Evolutionary conservation across 768 basidiomycete genomes (phyloP), one percentile per base, ranked within the genome.

Genomic region (Galerina marginata): DNA sequence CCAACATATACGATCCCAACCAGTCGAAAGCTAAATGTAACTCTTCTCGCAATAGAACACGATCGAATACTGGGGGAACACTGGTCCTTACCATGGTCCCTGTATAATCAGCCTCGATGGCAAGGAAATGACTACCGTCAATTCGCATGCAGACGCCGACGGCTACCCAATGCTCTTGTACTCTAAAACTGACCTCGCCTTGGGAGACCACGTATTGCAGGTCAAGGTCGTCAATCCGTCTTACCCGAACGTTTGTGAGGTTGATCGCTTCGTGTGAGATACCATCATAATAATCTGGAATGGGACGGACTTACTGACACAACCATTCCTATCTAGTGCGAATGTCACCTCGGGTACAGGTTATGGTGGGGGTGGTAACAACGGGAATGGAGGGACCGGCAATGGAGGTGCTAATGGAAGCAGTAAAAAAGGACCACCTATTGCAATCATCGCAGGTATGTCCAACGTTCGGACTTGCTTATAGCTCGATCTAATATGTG

Each of bases 21-120:
- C 2, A 14, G 16, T 3, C 14, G 40, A 16, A 20, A 26, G 12
- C 7, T 3, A 16, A 37, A 6, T 12, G 5, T 33, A 11, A 54
- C 14, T 23, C 16, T 43, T 15, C 20, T 25, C 26, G 3, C 26
- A 15, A 25, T 20, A 54, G 53, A 33, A 54, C 36, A 29, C 53
- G 4, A 44, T 54, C 14, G 53, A 54, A 12, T 54, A 54, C 40
- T 54, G 53, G 53, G 53, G 53, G 7, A 54, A 54, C 53, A 40
- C 42, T 11, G 53, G 53, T 10, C 53, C 53, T 4, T 40, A 40
- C 42, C 53, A 54, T 11, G 53, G 53, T 6, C 53, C 53, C 5
- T 54, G 53, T 26, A 26, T 29, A 6, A 33, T 54, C 23, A 54
- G 40, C 25, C 23, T 54, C 23, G 53, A 54, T 15, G 53, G 53